phyloP scores from a whole-genome alignment of 1,139 yeast species.

The Saccharomycopsis phalli region DNA sequence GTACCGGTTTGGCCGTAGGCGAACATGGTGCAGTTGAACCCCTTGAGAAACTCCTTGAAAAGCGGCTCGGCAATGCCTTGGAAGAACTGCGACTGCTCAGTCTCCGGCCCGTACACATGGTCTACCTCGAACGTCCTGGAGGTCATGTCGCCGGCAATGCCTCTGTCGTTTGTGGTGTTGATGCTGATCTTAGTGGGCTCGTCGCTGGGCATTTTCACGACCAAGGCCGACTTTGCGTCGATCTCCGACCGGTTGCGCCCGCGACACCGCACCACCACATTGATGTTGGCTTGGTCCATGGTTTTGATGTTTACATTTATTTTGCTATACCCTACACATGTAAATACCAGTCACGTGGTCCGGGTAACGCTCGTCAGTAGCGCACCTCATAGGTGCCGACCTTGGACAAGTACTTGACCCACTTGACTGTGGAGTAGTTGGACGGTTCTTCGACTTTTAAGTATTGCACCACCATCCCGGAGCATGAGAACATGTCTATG shows the following conservation, averaged over 20 bases:
- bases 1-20: constrained; percentile 92
- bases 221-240: constrained; percentile 61
- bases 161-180: constrained; percentile 32
- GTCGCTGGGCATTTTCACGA: constrained; percentile 51
- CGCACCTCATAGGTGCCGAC: constrained; percentile 79
- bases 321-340: not conserved
- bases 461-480: constrained; percentile 69
- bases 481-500: constrained; percentile 68
- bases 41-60: constrained; percentile 56
- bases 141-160: constrained; percentile 35
- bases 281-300: no score
- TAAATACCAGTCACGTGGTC: not conserved
- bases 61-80: constrained; percentile 57
- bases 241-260: constrained; percentile 71
- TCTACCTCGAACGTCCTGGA: constrained; percentile 55
- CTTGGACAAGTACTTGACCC: constrained; percentile 72
- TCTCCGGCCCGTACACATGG: constrained; percentile 64
- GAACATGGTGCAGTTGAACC: constrained; percentile 68
- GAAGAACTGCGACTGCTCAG: constrained; percentile 53
- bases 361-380: constrained; percentile 31
- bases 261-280: constrained; percentile 84
- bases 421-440: constrained; percentile 68
- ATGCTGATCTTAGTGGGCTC: constrained; percentile 32
- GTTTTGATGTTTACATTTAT: not conserved
- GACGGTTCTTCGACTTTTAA: constrained; percentile 59